Evolutionary conservation across 192 early-diverging fungal species (phyloP).

Genomic region (Entomortierella parvispora): DNA sequence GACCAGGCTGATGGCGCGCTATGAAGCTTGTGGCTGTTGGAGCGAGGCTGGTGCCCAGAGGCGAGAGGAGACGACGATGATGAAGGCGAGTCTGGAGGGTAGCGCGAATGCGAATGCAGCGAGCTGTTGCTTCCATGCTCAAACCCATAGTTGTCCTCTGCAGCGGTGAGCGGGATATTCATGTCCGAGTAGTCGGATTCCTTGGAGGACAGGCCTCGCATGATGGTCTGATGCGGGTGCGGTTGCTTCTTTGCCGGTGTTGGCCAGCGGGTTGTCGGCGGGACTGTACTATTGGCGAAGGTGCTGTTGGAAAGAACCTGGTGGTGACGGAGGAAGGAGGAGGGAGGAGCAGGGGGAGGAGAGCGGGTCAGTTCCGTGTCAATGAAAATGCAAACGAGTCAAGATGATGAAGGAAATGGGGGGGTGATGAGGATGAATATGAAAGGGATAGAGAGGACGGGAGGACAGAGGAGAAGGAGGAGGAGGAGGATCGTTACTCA

Average conservation of each 20-base stretch:
- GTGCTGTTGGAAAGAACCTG: too few relatives aligned
- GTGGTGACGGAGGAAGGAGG: too few relatives aligned
- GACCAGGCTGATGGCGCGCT: slow-evolving; percentile 8
- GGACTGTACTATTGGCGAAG: too few relatives aligned
- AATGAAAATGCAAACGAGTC: slow-evolving; percentile 1
- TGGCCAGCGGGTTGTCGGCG: too few relatives aligned
- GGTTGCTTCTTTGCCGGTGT: slow-evolving; percentile 5
- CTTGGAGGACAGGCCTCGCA: slow-evolving; percentile 50
- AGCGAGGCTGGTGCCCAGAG: background rate
- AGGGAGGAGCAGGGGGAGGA: too few relatives aligned
- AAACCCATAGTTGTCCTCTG: slow-evolving; percentile 31
- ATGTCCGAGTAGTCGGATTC: slow-evolving; percentile 56
- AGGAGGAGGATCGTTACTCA: too few relatives aligned
- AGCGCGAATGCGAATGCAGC: slow-evolving; percentile 13
- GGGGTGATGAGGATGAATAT: background rate
- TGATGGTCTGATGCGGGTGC: slow-evolving; percentile 23
- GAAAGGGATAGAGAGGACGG: background rate
- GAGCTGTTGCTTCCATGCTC: slow-evolving; percentile 20
- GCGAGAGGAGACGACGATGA: background rate
- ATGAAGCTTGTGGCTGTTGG: slow-evolving; percentile 7
- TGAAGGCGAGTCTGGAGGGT: slow-evolving; percentile 34
- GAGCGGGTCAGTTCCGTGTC: background rate
- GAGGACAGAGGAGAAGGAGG: slow-evolving; percentile 3
- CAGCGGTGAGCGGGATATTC: slow-evolving; percentile 55
- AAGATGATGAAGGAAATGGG: background rate